Percentiles rank a stretch among this genome's conserved stretches.
These are phyloP conservation scores for Emergomyces pasteurianus DNA, from an alignment of 2,329 filamentous ascomycete species.

Conservation along the genomic window DNA sequence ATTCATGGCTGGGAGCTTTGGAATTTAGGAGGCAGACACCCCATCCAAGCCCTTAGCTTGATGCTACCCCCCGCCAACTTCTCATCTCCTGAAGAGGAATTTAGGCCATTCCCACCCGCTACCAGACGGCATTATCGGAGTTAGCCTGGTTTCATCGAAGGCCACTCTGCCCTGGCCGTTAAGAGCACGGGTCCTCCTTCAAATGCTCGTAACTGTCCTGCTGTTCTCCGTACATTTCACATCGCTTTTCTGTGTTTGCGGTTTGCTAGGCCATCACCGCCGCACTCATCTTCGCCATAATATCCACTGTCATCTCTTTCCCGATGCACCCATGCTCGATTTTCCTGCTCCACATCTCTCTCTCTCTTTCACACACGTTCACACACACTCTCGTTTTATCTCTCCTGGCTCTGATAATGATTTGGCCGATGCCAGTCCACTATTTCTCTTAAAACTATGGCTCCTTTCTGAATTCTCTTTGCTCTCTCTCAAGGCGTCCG, in stretches of 20 bases:
- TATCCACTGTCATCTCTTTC: background rate
- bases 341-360: background rate
- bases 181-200: background rate
- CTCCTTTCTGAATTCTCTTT: background rate
- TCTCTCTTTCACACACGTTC: background rate
- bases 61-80: background rate
- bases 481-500: background rate
- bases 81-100: background rate
- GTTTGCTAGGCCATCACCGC: background rate
- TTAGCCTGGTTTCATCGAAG: background rate
- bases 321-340: background rate
- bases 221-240: background rate
- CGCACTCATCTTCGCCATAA: background rate
- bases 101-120: background rate
- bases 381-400: too few species aligned
- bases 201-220: background rate
- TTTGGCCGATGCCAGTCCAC: background rate
- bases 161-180: background rate
- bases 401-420: background rate
- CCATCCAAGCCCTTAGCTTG: background rate
- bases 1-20: background rate
- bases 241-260: background rate
- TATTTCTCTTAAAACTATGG: background rate
- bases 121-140: background rate
- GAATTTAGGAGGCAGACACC: background rate